Evolutionary conservation across 805 yeast species (phyloP), one percentile per base, ranked within the genome.

Genomic region (Candida arabinofermentans): DNA sequence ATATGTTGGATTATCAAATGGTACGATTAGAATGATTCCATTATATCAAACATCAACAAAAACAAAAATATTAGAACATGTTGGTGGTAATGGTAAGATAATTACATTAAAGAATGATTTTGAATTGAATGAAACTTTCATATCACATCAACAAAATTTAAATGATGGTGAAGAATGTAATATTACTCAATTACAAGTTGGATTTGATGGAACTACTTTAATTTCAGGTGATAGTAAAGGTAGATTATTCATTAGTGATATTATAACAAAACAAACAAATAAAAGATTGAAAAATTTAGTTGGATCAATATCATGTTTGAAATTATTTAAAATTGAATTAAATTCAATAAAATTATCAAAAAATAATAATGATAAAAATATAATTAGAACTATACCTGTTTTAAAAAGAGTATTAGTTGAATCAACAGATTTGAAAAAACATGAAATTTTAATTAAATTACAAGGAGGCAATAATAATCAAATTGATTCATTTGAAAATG

Each of bases 181-280:
- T 2, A 76, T 85, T 2, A 75, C 86, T 0, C 65, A 75, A 30
- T 49, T 89, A 39, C 69, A 66, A 2, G 61, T 86, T 2, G 79
- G 89, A 5, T 65, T 84, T 55, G 97, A 90, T 57, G 96, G 91
- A 4, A 77, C 90, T 14, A 60, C 67, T 27, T 54, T 90, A 5
- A 66, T 84, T 3, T 76, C 88, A 5, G 97, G 96, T 27, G 95
- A 86, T 57, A 60, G 72, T 0, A 55, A 51, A n/a, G 97, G 97
- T 1, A 70, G 75, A 23, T 77, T 86, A 2, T 74, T 75, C 31
- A 70, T 81, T 1, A 74, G 82, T 51, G 97, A 91, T 60, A 69
- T 81, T 5, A 74, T 71, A 13, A 79, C 91, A 1, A 81, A 76
- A 54, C 93, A 85, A 61, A 77, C 80, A 14, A 66, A 77, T 22